Base-by-base conservation (phyloP, 257 asterid genomes). In the Sherardia arvensis region DNA sequence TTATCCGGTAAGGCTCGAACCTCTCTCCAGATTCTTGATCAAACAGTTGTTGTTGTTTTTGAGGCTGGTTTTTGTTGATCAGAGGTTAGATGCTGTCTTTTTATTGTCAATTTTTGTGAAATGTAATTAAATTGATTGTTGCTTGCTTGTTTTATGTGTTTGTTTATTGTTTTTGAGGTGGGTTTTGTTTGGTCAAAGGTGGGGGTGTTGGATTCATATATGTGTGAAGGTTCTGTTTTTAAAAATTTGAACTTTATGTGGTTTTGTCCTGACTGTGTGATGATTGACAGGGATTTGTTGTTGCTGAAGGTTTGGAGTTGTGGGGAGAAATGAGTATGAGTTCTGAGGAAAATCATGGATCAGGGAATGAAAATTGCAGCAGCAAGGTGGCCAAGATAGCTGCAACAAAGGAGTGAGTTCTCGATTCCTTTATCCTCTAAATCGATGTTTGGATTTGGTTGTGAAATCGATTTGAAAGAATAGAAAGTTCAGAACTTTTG, bases 351-450 rank as follows among this genome's bases (percentile, higher is more conserved):
- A 61, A 65, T 72, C 14, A 61, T 27, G 70, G n/a, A 53, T 59
- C 64, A 51, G 26, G 25, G 5, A 18, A 7, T 57, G 71, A 64
- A 32, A 53, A 60, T 62, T 57, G 63, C 61, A 65, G 65, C 66
- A 65, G 65, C 66, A 77, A 68, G 77, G 68, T 65, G 3, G 66
- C 36, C 69, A 78, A 64, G 76, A 59, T 69, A 29, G 53, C 79
- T 43, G 17, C 51, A 27, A 66, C 69, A 14, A 65, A 51, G 38
- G 36, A 73, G 84, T 80, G n/a, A 71, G 76, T 64, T 36, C n/a
- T 61, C 32, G 17, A 61, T 43, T 49, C 25, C 54, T 17, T 23
- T 23, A 21, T 36, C 28, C 38, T 27, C 12, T 64, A 32, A 25
- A 71, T 25, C 1, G 17, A 11, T 60, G 12, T 8, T 48, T 60